Base-by-base conservation (phyloP, 495 filamentous ascomycete genomes). In the Xylaria cubensis region DNA sequence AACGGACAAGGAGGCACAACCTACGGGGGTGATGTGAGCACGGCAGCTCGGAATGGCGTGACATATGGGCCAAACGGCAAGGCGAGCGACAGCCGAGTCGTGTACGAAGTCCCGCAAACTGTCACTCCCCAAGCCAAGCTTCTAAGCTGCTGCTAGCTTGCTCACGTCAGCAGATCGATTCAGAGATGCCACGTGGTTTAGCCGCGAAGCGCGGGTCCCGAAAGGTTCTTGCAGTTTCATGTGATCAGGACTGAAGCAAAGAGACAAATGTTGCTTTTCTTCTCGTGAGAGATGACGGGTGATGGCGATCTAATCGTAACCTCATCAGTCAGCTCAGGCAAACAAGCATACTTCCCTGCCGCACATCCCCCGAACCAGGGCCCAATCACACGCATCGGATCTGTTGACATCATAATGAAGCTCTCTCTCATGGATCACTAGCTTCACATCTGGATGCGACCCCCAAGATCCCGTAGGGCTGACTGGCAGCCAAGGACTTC, bases 401-500 rank as follows among this genome's bases (percentile, higher is more conserved):
- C 53, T 12, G 15, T 56, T 56, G 51, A 32, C 53, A 56, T 32
- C 53, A 56, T 56, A 10, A 53, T 21, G 9, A 53, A 56, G 7
- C 53, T 32, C 53, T 24, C 13, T 32, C 53, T 24, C 13, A 56
- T 32, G 26, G 26, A 32, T 32, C 24, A 24, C 48, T 21, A n/a
- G 48, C n/a, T 8, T 51, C n/a, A n/a, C 9, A 26, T 51, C 50
- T 51, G 50, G 8, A 10, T 51, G 50, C 50, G 50, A 15, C 55
- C 58, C 58, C 17, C 12, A 61, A 3, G 17, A 61, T 61, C 34
- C 56, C 8, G 21, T 39, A 61, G 58, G 58, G 34, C 58, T 61
- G 34, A 39, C 32, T 36, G 19, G 32, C 29, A 61, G 21, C 32
- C 58, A 61, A 21, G 10, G 58, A 2, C 8, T n/a, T 39, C 34